These are phyloP conservation scores for Apiospora aurea DNA, from an alignment of 2,329 filamentous ascomycete species.

Conservation along the genomic window DNA sequence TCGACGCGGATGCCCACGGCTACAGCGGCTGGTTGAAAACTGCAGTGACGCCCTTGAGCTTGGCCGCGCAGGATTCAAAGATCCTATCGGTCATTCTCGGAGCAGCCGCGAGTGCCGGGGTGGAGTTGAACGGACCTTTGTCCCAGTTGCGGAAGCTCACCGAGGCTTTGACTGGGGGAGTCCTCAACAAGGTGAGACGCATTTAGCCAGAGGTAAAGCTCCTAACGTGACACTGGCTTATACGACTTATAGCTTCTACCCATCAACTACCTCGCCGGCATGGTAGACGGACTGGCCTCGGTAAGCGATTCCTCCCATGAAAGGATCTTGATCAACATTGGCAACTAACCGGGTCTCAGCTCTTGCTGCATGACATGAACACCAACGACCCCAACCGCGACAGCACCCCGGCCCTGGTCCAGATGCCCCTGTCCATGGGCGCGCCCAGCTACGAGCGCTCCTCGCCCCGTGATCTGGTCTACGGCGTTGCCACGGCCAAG, in stretches of 20 bases:
- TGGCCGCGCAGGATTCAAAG: slow-evolving; percentile 54
- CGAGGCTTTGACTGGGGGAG: slow-evolving; percentile 38
- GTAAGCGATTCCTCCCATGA: slow-evolving; percentile 29
- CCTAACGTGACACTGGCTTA: not conserved
- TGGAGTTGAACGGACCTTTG: not conserved
- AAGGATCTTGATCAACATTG: not conserved
- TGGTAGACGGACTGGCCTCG: slow-evolving; percentile 56
- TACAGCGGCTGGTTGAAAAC: slow-evolving; percentile 62
- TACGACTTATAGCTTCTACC: slow-evolving; percentile 21
- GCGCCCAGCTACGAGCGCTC: slow-evolving; percentile 48
- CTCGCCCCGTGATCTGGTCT: slow-evolving; percentile 58
- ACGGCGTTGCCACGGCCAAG: slow-evolving; percentile 54
- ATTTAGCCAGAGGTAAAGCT: not conserved
- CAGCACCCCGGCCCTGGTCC: slow-evolving; percentile 39
- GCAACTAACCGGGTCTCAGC: not conserved
- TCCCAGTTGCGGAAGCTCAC: slow-evolving; percentile 44
- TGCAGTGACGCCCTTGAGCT: slow-evolving; percentile 52
- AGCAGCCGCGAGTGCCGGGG: slow-evolving; percentile 54
- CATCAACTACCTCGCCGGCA: slow-evolving; percentile 36
- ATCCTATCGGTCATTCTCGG: slow-evolving; percentile 53
- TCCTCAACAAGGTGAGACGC: slow-evolving; percentile 26
- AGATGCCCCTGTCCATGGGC: slow-evolving; percentile 57
- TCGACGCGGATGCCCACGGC: slow-evolving; percentile 55
- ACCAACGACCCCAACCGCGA: slow-evolving; percentile 8
- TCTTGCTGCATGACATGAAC: slow-evolving; percentile 18